Evolutionary conservation across 2,329 filamentous ascomycete genomes (phyloP), one percentile per base, ranked within the genome.

Genomic region (Xylariaceae sp.): DNA sequence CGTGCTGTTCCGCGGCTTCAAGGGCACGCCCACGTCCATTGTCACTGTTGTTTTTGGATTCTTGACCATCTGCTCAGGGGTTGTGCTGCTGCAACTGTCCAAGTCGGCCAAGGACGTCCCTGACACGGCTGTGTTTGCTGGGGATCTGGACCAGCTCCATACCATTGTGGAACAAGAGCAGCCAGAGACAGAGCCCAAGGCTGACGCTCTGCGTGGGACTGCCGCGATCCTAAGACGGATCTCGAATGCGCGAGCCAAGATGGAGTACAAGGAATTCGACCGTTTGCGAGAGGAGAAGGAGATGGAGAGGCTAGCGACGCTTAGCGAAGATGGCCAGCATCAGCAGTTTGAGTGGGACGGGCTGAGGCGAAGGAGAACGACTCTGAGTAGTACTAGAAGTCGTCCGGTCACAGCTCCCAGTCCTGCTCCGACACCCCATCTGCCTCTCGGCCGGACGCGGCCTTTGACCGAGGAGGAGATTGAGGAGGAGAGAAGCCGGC

Each of bases 31-130:
- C 0, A 74, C 78, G 5, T 78, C 85, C 17, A 97, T 98, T 41
- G 73, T 86, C 31, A 95, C 88, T 0, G 85, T 97, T 19, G 83
- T 97, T 40, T 79, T 94, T 68, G 92, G 92, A 1, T 98, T 98
- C 66, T 67, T 98, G 28, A 83, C 85, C 44, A 98, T 98, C 46
- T 98, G 92, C 61, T 76, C 88, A 0, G 92, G 92, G 1, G 92
- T 97, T 5, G 83, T 97, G 1, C 67, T 98, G 6, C 68, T 98
- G 8, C 92, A 98, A 59, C 76, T 98, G n/a, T 96, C 92, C 36
- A 97, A 97, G 61, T 96, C 90, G 0, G 87, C 92, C 53, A 98
- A 97, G 59, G 90, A 98, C 56, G 90, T 98, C 0, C 92, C 92
- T 5, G 92, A 97, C 59, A 74, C 88, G 0, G 88, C 89, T 21